Evolutionary conservation across 2,329 filamentous ascomycete species (phyloP), one percentile per base, ranked within the genome.

Genomic region (Trichoderma simmonsii): DNA sequence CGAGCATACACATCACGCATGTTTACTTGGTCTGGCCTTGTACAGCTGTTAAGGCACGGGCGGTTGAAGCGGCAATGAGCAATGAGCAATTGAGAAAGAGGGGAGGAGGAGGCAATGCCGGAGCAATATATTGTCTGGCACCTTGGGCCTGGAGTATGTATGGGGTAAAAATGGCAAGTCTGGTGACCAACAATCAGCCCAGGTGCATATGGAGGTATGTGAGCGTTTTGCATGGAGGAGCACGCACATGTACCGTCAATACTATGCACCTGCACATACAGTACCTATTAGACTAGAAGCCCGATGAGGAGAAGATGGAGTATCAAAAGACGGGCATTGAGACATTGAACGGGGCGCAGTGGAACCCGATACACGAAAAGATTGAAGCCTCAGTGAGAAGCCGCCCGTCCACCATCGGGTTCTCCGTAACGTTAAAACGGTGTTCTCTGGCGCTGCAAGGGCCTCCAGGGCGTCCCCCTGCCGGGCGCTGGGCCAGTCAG

Each of bases 1-100:
- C 15, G 70, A 30, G 56, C 56, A 67, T 67, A 67, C 70, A 71
- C 70, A 71, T 71, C 39, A 61, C 61, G 21, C 30, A 11, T 7
- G n/a, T 18, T 39, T 36, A 43, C 36, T 18, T 43, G 36, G 36
- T 8, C 36, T 43, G 39, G 39, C 34, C 15, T 34, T 32, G 43
- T 61, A 61, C 57, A 51, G 34, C 21, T 28, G 67, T 64, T 18
- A 2, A 43, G 48, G 6, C 59, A 24, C 8, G 36, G 30, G 59
- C 68, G 68, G 59, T 26, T 70, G 30, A 70, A 57, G 68, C 59
- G 59, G 43, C 56, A 62, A 43, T 30, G 59, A n/a, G 6, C 28
- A 62, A 51, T 5, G 30, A 11, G 34, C 34, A n/a, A 14, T 36
- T 18, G 36, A 39, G 36, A n/a, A 3, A n/a, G 56, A 18, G 26